Base-by-base conservation (phyloP, 1,284 basidiomycete species). In the Fistulinella cinereoalba region DNA sequence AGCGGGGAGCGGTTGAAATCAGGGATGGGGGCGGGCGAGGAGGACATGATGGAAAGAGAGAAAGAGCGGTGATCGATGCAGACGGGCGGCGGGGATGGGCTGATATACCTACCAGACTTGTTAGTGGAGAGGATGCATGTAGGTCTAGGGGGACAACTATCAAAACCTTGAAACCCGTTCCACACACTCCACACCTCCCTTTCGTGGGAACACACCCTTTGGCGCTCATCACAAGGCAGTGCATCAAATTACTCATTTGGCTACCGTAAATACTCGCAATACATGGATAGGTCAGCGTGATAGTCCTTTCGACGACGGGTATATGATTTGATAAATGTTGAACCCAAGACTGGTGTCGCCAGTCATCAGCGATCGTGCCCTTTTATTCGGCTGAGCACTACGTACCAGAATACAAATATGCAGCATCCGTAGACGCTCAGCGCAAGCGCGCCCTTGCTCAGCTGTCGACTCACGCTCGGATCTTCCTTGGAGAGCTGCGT, bases 321-420 rank as follows among this genome's bases (percentile, higher is more conserved):
- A 56, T 21, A 77, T 51, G 8, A 86, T 72, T 47, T 80, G 70
- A 59, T 88, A 85, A 44, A 91, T 80, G 60, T 91, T 91, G 65
- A 82, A 92, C 50, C 79, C 77, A 56, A 92, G 68, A 61, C 88
- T 90, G 64, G 16, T 13, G 15, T 13, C 31, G 3, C n/a, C n/a
- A n/a, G n/a, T 16, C 18, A 38, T 56, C 33, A 56, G 55, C 29
- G 24, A 38, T 13, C 29, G 28, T 31, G 11, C 34, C 21, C 38
- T 44, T 11, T 13, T 15, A 15, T 15, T 21, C 43, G 31, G 15
- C 42, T 5, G 28, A 16, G 16, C 10, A 19, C 27, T 21, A 75
- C 89, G 59, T 61, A 92, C 90, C 92, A 95, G 67, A 96, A 92
- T 22, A 87, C 72, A 71, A 94, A 92, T 38, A 97, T 82, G 54